Base-by-base conservation (phyloP, 1,284 basidiomycete genomes). In the Kalmanozyma brasiliensis region DNA sequence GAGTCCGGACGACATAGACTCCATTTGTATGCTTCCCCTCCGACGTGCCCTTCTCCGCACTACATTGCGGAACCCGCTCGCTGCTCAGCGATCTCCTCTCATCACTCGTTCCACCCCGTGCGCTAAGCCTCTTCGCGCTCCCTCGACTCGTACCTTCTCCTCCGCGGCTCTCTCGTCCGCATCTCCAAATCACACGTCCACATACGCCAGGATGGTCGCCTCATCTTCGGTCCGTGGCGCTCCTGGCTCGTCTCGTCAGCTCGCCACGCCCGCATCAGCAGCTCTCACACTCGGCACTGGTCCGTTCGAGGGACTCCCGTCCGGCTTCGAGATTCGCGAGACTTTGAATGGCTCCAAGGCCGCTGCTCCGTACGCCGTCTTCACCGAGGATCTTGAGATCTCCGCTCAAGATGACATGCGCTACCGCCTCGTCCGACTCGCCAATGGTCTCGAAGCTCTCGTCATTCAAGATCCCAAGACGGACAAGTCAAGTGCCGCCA, bases 401-500 rank as follows among this genome's bases (percentile, higher is more conserved):
- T 65, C 69, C 1, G 58, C 69, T 14, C 69, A 62, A 19, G 69
- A 72, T 61, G 64, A 72, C 45, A 56, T 67, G 60, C 61, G 58
- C 23, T 83, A 82, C 58, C 63, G 91, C 55, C 84, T 95, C 51
- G 91, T 99, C 57, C 87, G 86, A 44, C 87, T 98, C 3, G 86
- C 89, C 9, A 98, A 98, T 80, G 93, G 91, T 2, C 85, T 99
- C 16, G 89, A 94, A 72, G 93, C 89, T 1, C 88, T 92, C 65
- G 84, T 98, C 16, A 87, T 98, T 19, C 91, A 91, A 63, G 96
- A 99, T 82, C 84, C 87, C 0, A 89, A 89, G 74, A 89, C 93
- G 7, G 96, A 99, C 85, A 97, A 96, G 85, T 91, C 93, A 6
- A 92, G 93, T 0, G 96, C 95, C 0, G 93, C 92, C 76, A 86